Base-by-base conservation (phyloP, 495 filamentous ascomycete genomes). In the Copromyces sp. region DNA sequence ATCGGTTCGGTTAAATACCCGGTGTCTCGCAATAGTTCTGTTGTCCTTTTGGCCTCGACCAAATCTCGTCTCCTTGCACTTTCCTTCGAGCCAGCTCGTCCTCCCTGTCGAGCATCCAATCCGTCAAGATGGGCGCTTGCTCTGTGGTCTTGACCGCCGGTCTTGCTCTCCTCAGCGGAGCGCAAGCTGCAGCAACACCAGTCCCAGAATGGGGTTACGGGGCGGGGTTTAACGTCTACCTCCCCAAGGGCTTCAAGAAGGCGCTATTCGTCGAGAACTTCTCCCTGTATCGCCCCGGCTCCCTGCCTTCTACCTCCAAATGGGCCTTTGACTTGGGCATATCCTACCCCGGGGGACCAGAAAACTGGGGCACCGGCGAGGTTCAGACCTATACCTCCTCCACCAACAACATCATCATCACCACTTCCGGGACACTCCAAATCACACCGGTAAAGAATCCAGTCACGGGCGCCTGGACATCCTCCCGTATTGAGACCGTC, bases 401-500 rank as follows among this genome's bases (percentile, higher is more conserved):
- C n/a, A 44, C 12, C 17, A 42, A 73, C 53, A 81, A 82, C 70
- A 53, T 82, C 6, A 70, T 68, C 45, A 75, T 77, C 47, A 76
- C 78, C 9, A 35, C 71, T 32, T 35, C 69, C 14, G 69, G 75
- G 1, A 75, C 76, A 3, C 71, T 78, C 29, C 68, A 42, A 47
- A 78, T 78, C 53, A 78, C 73, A 9, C 76, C 76, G 5, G 16
- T 75, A 8, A 71, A 70, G 65, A 45, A 45, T 20, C 24, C 53
- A 29, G 24, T 61, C 5, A 20, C 39, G 0, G 73, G 73, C 20
- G 16, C 68, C n/a, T 86, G 84, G 84, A 85, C 83, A 0, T 86
- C 84, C 1, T 81, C 81, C 16, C 82, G 84, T 9, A 77, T 86
- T 68, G 83, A 86, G 77, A 77, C 79, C 39, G 79, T 45, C 32